Conservation (phyloP, 345 rosid species). For the Excoecaria agallocha region DNA sequence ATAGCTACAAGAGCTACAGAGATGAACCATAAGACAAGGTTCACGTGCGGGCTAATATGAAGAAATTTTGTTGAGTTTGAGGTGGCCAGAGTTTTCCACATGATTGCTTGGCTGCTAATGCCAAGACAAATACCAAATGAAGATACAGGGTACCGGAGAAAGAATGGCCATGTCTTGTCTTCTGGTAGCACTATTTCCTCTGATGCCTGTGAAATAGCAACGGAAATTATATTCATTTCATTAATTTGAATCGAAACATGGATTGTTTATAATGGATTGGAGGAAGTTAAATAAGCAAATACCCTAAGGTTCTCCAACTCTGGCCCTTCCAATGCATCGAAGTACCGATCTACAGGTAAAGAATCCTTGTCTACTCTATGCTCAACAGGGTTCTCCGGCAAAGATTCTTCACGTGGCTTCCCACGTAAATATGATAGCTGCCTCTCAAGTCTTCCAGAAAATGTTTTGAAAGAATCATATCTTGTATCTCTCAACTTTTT, state of each 20-base stretch:
- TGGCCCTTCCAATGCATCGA: conserved; percentile 86
- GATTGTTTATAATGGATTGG: not conserved
- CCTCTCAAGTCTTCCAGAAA: conserved; percentile 84
- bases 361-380: conserved; percentile 39
- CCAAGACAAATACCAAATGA: conserved; percentile 93
- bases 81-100: conserved; percentile 82
- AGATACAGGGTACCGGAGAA: conserved; percentile 69
- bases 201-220: conserved; percentile 41
- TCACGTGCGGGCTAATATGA: conserved; percentile 44
- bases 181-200: conserved; percentile 76
- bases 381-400: conserved; percentile 23
- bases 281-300: conserved; percentile 1
- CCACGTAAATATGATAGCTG: conserved; percentile 62
- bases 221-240: not conserved
- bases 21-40: conserved; percentile 67
- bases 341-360: conserved; percentile 73
- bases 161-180: conserved; percentile 86
- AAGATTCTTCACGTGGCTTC: conserved; percentile 34
- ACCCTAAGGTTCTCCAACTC: conserved; percentile 83
- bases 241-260: not conserved
- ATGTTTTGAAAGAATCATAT: conserved; percentile 80
- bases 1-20: conserved; percentile 46
- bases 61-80: conserved; percentile 64
- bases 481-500: conserved; percentile 50
- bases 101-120: conserved; percentile 80